Evolutionary conservation across 495 filamentous ascomycete genomes (phyloP).

Genomic region (Neurospora sp.): DNA sequence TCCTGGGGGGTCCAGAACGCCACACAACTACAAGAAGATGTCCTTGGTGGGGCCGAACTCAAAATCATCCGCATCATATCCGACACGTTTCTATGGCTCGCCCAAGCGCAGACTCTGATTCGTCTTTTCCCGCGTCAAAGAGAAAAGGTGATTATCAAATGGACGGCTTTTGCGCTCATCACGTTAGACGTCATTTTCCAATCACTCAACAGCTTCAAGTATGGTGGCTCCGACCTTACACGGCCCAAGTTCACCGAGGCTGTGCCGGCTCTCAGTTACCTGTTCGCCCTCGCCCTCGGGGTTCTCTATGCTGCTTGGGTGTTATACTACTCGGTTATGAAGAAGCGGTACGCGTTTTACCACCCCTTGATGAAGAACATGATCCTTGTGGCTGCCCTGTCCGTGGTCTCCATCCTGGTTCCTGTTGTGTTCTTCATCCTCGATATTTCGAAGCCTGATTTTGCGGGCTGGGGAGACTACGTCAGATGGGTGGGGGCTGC

Average conservation of each 20-base stretch:
- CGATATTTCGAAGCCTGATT: slow-evolving; percentile 77
- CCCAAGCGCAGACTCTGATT: slow-evolving; percentile 93
- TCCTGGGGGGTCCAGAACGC: slow-evolving; percentile 60
- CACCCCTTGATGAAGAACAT: slow-evolving; percentile 91
- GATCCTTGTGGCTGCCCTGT: slow-evolving; percentile 70
- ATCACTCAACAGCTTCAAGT: slow-evolving; percentile 77
- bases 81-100: slow-evolving; percentile 92
- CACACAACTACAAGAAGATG: slow-evolving; percentile 54
- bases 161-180: slow-evolving; percentile 91
- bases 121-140: slow-evolving; percentile 91
- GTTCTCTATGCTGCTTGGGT: slow-evolving; percentile 93
- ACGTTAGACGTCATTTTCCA: slow-evolving; percentile 81
- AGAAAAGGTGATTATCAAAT: slow-evolving; percentile 97
- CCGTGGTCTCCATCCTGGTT: slow-evolving; percentile 68
- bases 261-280: slow-evolving; percentile 84
- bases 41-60: slow-evolving; percentile 73
- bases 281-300: slow-evolving; percentile 83
- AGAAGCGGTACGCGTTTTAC: slow-evolving; percentile 87
- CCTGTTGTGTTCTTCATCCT: slow-evolving; percentile 93
- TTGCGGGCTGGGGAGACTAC: slow-evolving; percentile 95
- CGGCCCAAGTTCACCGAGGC: slow-evolving; percentile 75
- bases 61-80: slow-evolving; percentile 84
- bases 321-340: slow-evolving; percentile 86
- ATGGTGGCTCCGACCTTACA: slow-evolving; percentile 35
- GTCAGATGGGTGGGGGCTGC: slow-evolving; percentile 96